Percentiles rank a stretch among this genome's conserved stretches.
Evolutionary conservation across 345 rosid genomes (phyloP).

Genomic region (Boechera retrofracta): DNA sequence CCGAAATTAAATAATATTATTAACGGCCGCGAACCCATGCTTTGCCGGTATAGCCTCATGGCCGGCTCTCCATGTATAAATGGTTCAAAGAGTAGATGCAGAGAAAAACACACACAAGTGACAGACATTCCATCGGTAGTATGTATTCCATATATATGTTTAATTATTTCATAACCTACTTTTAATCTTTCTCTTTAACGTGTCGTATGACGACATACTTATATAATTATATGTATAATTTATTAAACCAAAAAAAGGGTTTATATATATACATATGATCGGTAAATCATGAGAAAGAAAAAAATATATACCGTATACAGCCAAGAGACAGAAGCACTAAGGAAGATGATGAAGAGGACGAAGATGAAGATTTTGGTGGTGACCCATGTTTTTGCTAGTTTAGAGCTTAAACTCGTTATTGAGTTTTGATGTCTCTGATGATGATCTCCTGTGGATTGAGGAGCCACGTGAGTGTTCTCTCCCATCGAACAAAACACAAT

Average conservation of each 20-base stretch:
- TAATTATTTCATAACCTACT: too few species aligned
- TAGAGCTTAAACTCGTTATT: slow-evolving; percentile 27
- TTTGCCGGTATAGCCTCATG: too few species aligned
- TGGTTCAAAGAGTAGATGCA: not conserved
- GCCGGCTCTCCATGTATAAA: too few species aligned
- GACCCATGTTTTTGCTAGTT: slow-evolving; percentile 43
- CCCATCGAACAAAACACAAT: slow-evolving; percentile 31
- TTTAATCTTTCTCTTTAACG: not conserved
- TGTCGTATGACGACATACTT: not conserved
- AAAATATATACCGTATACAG: slow-evolving; percentile 45
- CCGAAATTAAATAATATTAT: too few species aligned
- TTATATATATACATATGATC: too few species aligned
- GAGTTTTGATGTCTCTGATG: slow-evolving; percentile 28
- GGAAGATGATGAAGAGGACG: slow-evolving; percentile 45
- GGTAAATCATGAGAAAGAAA: slow-evolving; percentile 5
- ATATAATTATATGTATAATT: too few species aligned
- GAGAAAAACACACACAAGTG: too few species aligned
- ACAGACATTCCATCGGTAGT: too few species aligned
- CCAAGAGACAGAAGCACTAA: slow-evolving; percentile 46
- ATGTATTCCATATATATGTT: too few species aligned
- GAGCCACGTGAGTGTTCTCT: slow-evolving; percentile 25
- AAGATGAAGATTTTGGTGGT: slow-evolving; percentile 40
- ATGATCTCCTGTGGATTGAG: slow-evolving; percentile 31
- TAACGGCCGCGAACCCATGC: too few species aligned
- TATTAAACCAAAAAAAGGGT: not conserved